Base-by-base conservation (phyloP, 202 grass and related monocot genomes). In the Zoysia matrella region DNA sequence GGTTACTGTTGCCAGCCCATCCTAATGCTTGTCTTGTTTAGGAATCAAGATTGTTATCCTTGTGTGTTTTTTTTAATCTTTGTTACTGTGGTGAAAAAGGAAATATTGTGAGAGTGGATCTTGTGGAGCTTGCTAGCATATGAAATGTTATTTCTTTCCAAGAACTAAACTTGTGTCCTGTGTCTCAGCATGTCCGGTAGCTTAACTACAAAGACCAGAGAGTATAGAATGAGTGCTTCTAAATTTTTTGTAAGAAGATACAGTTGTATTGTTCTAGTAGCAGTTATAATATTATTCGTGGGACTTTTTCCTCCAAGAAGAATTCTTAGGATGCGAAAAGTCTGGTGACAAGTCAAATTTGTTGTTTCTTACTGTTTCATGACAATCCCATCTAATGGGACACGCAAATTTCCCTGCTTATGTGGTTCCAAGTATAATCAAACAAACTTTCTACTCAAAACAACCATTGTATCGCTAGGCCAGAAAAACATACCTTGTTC, bases 1-100 rank as follows among this genome's bases (percentile, higher is more conserved):
- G 86, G 85, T 91, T 84, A 69, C 53, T 60, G 6, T 56, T 84
- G 9, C 8, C 60, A 44, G 13, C 11, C 18, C 9, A 12, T 42
- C 11, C 45, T 12, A 36, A 44, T 12, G 18, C 81, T 67, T 64
- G 67, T 65, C 49, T 47, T 50, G 4, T 46, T 61, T 50, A 22
- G 43, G 43, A 49, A 47, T 42, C 30, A 36, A 36, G 30, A 36
- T 36, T 36, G 30, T 36, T 36, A 11, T 36, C 30, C 30, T 36
- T 36, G 0, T 36, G 30, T 36, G n/a, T 1, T 36, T 36, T 36
- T 36, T 36, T 36, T 36, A 36, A 36, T 36, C 30, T 36, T 36
- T 36, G 30, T 36, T 36, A 36, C 30, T 36, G 30, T 36, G 30
- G 30, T 36, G 30, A 36, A 50, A 4, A 6, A 16, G 40, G 41